Evolutionary conservation across 441 rosid species (phyloP).

Genomic region (Pelargonium cotyledonis): DNA sequence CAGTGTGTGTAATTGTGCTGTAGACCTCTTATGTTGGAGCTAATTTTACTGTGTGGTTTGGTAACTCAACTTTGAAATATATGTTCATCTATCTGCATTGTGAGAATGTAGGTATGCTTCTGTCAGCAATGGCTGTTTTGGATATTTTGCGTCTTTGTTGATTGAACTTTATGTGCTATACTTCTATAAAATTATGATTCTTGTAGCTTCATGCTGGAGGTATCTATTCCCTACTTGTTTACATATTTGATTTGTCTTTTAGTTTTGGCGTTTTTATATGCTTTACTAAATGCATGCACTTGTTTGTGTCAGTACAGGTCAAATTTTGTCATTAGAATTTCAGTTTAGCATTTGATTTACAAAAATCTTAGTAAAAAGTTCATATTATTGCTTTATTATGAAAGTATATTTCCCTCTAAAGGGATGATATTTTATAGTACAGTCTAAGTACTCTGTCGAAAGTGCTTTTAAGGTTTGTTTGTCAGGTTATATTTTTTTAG

Average conservation of each 20-base stretch:
- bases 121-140: neutral
- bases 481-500: neutral
- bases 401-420: conserved; percentile 1
- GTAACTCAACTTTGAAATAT: neutral
- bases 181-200: neutral
- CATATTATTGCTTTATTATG: neutral
- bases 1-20: neutral
- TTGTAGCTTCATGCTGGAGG: neutral
- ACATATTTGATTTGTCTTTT: neutral
- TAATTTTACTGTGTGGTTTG: neutral
- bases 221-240: neutral
- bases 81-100: neutral
- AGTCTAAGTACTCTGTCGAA: neutral
- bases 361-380: neutral
- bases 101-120: neutral
- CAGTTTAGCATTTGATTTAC: conserved; percentile 5
- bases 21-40: too few relatives aligned
- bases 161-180: neutral
- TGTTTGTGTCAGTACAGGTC: neutral
- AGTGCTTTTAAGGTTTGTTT: conserved; percentile 5
- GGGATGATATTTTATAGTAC: neutral
- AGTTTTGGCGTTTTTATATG: neutral
- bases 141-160: neutral
- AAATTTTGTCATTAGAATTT: neutral
- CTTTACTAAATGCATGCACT: neutral